Evolutionary conservation across 768 basidiomycete genomes (phyloP).

Genomic region (Mycena leptocephala): DNA sequence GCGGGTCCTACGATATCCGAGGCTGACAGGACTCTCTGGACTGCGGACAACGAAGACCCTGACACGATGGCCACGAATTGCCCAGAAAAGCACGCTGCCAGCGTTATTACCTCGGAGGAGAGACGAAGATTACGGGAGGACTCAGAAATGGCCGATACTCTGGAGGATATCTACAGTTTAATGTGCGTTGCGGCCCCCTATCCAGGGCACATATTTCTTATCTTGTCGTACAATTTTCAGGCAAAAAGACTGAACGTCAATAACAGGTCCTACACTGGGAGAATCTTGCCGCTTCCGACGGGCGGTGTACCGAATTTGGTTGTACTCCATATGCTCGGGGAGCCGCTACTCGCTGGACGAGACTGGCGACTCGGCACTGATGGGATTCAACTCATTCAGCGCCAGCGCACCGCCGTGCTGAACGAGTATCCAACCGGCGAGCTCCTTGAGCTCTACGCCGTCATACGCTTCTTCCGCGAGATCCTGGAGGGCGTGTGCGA

Average conservation of each 20-base stretch:
- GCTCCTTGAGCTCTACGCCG: constrained; percentile 9
- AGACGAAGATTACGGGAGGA: constrained; percentile 4
- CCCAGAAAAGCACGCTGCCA: neutral
- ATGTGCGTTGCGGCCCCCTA: constrained; percentile 31
- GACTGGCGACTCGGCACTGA: neutral
- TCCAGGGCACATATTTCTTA: neutral
- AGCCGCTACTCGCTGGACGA: neutral
- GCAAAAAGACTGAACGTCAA: constrained; percentile 1
- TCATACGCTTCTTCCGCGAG: constrained; percentile 12
- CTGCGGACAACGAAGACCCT: neutral
- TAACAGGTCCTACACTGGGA: constrained; percentile 35
- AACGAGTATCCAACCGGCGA: constrained; percentile 15
- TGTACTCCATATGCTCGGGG: neutral
- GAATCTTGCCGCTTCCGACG: constrained; percentile 44
- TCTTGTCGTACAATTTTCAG: neutral
- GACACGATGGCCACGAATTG: constrained; percentile 1
- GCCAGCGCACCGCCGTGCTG: constrained; percentile 15
- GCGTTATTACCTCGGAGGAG: constrained; percentile 17
- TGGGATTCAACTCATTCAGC: neutral
- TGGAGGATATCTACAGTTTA: constrained; percentile 44
- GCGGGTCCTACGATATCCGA: constrained; percentile 30
- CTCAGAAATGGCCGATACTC: constrained; percentile 10
- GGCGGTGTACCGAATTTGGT: constrained; percentile 35
- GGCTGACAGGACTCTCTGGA: neutral
- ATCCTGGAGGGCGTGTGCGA: neutral